phyloP scores from a whole-genome alignment of 2,329 filamentous ascomycete species.

The Pyricularia sp. region DNA sequence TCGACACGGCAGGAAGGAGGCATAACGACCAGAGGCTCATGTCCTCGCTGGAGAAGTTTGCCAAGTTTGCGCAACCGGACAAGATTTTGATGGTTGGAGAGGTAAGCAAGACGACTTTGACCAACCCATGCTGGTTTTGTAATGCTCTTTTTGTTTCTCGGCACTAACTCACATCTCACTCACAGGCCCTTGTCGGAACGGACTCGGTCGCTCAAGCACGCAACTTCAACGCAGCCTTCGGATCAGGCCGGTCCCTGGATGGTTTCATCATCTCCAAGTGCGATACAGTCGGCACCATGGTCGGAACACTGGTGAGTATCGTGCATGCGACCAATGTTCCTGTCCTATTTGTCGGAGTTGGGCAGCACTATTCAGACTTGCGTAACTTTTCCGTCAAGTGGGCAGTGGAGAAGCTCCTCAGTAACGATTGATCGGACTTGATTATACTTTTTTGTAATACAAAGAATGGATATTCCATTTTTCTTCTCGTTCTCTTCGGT shows the following conservation, averaged over 20 bases:
- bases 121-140: neutral
- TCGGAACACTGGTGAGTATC: constrained; percentile 87
- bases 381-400: constrained; percentile 57
- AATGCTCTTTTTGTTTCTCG: neutral
- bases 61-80: constrained; percentile 87
- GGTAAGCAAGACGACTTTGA: constrained; percentile 18
- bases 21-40: constrained; percentile 95
- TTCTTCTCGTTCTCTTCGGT: neutral
- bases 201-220: constrained; percentile 91
- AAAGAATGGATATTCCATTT: neutral
- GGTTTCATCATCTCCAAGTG: constrained; percentile 98
- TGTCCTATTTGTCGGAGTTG: constrained; percentile 76
- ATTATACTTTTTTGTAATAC: neutral
- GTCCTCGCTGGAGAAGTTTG: constrained; percentile 94
- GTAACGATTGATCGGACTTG: constrained; percentile 25
- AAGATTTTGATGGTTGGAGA: constrained; percentile 93
- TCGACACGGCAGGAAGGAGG: constrained; percentile 86
- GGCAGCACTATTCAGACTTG: constrained; percentile 56
- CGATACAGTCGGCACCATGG: constrained; percentile 99
- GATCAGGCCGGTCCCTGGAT: constrained; percentile 65
- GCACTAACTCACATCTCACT: neutral
- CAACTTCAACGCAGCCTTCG: constrained; percentile 93
- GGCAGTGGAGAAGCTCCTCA: constrained; percentile 54
- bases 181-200: constrained; percentile 74
- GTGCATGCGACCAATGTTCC: constrained; percentile 96